Percentiles rank a stretch among this genome's conserved stretches.
These are phyloP conservation scores for Ophiosphaerella narmari DNA, from an alignment of 2,329 filamentous ascomycete genomes.

Conservation along the genomic window DNA sequence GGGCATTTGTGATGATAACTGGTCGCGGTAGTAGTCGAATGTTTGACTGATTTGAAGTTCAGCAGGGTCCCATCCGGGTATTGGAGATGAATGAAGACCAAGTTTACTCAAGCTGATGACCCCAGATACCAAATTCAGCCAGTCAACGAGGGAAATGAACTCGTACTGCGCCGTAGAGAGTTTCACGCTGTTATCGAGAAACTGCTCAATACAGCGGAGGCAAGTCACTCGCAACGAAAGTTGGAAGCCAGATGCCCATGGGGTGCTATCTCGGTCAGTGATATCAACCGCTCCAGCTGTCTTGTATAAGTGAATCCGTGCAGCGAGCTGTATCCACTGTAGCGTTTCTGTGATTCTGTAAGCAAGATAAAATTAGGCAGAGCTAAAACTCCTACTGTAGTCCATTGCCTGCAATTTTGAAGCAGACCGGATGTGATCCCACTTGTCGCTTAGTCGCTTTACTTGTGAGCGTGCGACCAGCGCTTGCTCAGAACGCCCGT, in stretches of 20 bases:
- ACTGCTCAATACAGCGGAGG: slow-evolving; percentile 40
- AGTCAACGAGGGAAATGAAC: slow-evolving; percentile 38
- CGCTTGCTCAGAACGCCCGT: slow-evolving; percentile 31
- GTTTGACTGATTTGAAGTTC: slow-evolving; percentile 39
- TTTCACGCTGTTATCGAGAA: slow-evolving; percentile 38
- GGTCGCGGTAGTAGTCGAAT: slow-evolving; percentile 41
- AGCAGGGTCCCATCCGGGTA: slow-evolving; percentile 40
- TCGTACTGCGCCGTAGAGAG: slow-evolving; percentile 33
- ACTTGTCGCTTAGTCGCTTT: slow-evolving; percentile 40
- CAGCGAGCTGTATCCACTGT: slow-evolving; percentile 39
- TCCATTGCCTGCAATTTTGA: slow-evolving; percentile 37
- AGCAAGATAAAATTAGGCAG: slow-evolving; percentile 3
- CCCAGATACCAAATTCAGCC: slow-evolving; percentile 36
- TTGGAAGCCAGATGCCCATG: slow-evolving; percentile 43
- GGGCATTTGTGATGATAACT: slow-evolving; percentile 39
- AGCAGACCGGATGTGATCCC: slow-evolving; percentile 35
- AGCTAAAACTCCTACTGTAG: slow-evolving; percentile 29
- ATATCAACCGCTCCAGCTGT: slow-evolving; percentile 34
- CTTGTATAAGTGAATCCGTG: slow-evolving; percentile 36
- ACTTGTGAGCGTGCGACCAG: slow-evolving; percentile 38
- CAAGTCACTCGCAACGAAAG: slow-evolving; percentile 39
- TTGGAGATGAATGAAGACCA: slow-evolving; percentile 31
- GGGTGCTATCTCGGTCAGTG: slow-evolving; percentile 31
- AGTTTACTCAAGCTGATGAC: slow-evolving; percentile 38
- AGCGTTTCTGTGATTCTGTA: slow-evolving; percentile 29